Base-by-base conservation (phyloP, 164 flowering plant genomes). In the Annona squamosa region DNA sequence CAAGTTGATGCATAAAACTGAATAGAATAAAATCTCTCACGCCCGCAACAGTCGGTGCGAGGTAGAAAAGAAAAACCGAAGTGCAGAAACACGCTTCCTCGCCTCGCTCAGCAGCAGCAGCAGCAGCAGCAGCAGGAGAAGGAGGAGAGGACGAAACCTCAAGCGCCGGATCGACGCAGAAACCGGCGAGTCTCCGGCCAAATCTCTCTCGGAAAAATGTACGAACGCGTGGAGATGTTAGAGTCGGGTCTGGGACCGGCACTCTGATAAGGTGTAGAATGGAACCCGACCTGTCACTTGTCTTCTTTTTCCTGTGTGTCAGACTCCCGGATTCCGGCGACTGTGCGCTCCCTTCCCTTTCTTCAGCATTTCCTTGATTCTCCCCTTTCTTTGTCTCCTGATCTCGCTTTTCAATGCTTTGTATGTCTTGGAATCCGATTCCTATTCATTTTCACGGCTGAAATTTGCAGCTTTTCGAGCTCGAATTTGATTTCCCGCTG, bases 401-500 rank as follows among this genome's bases (percentile, higher is more conserved):
- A 52, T 12, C 59, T 52, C 59, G 59, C 59, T 10, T 12, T 52
- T 16, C 59, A 16, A 52, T 52, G 59, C 59, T 52, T 3, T 52
- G 9, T 52, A 10, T 52, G 59, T 52, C 13, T 16, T 10, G 59
- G 59, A 52, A 52, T 52, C 59, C 59, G 59, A 52, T 52, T 10
- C 59, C 17, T 52, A 52, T 52, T 52, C 59, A 16, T 16, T 6
- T 52, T 52, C 13, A 52, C 13, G 13, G 17, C 59, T 52, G 59
- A 52, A 5, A 5, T 52, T 3, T 10, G 13, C 9, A 9, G n/a
- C 6, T 68, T 52, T 68, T 67, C 17, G 10, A 42, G 42, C 62
- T 73, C 67, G 78, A 80, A 80, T 75, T 80, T 82, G 45, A 71
- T 75, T 71, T 70, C n/a, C 61, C 66, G 63, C 10, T 71, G 46